A percentile compares a stretch with the other conserved stretches of the same genome.
Evolutionary conservation across 257 asterid species (phyloP).

Genomic region (Ajuga chamaepitys): DNA sequence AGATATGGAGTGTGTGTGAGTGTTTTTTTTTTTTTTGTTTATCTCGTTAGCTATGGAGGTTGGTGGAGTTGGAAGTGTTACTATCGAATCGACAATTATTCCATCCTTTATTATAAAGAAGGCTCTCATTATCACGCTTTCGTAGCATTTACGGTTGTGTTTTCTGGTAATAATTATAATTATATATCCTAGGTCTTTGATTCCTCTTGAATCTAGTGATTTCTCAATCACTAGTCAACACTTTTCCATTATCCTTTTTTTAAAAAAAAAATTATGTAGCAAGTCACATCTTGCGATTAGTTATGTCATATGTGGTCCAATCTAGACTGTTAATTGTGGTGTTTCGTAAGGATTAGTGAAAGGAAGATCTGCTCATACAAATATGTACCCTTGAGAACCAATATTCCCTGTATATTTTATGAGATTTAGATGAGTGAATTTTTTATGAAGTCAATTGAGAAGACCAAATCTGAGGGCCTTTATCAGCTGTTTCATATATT

Average conservation of each 20-base stretch:
- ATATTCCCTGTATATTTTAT: neutral
- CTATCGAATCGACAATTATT: neutral
- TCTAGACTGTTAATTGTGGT: neutral
- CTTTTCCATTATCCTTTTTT: no score
- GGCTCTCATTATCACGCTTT: neutral
- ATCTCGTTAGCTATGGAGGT: neutral
- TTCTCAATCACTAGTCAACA: neutral
- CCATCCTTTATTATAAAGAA: neutral
- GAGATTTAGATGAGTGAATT: neutral
- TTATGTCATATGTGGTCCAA: neutral
- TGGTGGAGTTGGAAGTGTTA: neutral
- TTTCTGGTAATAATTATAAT: neutral
- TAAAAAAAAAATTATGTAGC: no score
- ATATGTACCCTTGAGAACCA: neutral
- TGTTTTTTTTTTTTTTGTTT: neutral
- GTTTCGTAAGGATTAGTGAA: neutral
- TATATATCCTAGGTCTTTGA: neutral
- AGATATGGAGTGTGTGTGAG: no score
- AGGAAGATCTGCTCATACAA: neutral
- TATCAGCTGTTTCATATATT: neutral
- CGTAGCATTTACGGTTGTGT: neutral
- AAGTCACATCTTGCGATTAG: neutral
- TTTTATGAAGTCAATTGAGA: constrained; percentile 2
- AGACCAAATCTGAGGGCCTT: neutral
- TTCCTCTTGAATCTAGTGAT: neutral